phyloP scores from a whole-genome alignment of 1,284 basidiomycete genomes.

The Tremellales sp. region DNA sequence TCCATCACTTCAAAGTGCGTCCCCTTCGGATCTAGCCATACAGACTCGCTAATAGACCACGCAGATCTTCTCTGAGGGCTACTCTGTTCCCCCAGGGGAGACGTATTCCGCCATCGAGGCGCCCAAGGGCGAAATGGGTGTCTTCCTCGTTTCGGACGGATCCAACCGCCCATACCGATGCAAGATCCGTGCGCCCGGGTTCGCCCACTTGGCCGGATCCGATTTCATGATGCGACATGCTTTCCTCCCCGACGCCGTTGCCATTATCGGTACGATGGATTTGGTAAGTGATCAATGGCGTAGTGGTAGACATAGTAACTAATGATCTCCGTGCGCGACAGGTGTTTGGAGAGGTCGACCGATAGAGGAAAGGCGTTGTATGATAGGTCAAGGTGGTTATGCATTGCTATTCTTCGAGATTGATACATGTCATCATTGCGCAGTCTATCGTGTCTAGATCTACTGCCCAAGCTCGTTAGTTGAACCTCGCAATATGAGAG shows the following conservation, averaged over 20 bases:
- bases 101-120: conserved; percentile 98
- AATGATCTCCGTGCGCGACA: too few relatives aligned
- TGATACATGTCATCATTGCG: not conserved
- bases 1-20: conserved; percentile 92
- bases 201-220: conserved; percentile 84
- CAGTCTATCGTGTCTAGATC: not conserved
- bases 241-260: conserved; percentile 85
- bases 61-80: conserved; percentile 91
- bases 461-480: not conserved
- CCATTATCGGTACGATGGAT: conserved; percentile 91
- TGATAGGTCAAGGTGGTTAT: conserved; percentile 4
- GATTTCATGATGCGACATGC: conserved; percentile 87
- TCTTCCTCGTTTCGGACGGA: conserved; percentile 91
- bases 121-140: conserved; percentile 97
- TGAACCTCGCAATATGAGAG: not conserved
- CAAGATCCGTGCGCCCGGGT: conserved; percentile 90
- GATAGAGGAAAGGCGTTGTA: conserved; percentile 23
- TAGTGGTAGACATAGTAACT: not conserved
- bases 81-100: conserved; percentile 94
- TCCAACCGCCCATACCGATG: conserved; percentile 89
- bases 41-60: conserved; percentile 1
- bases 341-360: conserved; percentile 71
- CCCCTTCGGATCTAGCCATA: not conserved
- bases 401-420: not conserved
- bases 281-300: too few relatives aligned